These are phyloP conservation scores for Cadophora gregata DNA, from an alignment of 2,329 filamentous ascomycete genomes.

Conservation along the genomic window DNA sequence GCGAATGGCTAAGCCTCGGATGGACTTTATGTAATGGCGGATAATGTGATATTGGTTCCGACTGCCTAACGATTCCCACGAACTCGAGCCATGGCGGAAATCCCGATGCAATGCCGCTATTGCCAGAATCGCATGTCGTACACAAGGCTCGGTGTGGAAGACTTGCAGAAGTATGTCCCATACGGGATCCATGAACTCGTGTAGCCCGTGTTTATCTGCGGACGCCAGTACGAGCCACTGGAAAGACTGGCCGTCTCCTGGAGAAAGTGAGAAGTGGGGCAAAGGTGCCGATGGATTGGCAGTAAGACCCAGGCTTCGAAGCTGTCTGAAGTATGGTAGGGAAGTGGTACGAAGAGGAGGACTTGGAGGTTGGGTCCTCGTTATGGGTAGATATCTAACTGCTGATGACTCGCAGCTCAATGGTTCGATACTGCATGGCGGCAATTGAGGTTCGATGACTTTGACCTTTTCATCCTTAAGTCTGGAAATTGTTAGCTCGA, in stretches of 20 bases:
- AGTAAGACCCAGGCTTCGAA: not conserved
- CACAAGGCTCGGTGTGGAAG: slow-evolving; percentile 21
- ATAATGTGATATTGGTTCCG: not conserved
- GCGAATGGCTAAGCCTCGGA: slow-evolving; percentile 12
- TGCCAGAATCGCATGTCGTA: slow-evolving; percentile 25
- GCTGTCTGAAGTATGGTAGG: slow-evolving; percentile 24
- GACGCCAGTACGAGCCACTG: slow-evolving; percentile 19
- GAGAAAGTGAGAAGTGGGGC: slow-evolving; percentile 20
- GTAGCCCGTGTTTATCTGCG: slow-evolving; percentile 15
- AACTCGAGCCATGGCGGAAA: not conserved
- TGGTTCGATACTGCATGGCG: not conserved
- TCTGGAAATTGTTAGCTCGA: not conserved
- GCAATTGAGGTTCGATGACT: not conserved
- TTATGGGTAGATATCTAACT: slow-evolving; percentile 17
- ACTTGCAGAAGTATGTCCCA: slow-evolving; percentile 28
- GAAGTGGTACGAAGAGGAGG: slow-evolving; percentile 29
- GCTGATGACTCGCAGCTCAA: not conserved
- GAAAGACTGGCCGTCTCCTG: slow-evolving; percentile 22
- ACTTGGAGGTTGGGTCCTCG: slow-evolving; percentile 23
- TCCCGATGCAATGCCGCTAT: slow-evolving; percentile 19
- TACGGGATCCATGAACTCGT: slow-evolving; percentile 15
- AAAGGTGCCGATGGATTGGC: slow-evolving; percentile 17
- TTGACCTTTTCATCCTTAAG: not conserved
- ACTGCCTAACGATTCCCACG: not conserved
- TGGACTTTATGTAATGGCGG: slow-evolving; percentile 23